Conservation (phyloP, 192 early-diverging fungal genomes). For the Backusella luteola region DNA sequence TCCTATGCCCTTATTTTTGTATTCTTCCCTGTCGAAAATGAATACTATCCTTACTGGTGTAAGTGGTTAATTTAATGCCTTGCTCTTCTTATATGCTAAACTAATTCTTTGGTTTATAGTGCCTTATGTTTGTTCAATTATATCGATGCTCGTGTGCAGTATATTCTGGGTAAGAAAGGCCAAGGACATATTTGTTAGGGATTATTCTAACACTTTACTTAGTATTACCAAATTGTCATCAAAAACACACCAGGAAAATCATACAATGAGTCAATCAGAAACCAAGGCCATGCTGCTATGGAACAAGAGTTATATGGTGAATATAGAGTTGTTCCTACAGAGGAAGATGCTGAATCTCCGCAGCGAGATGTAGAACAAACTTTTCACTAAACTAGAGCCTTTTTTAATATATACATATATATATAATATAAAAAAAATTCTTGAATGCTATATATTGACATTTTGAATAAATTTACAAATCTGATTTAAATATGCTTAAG, state of each 20-base stretch:
- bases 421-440: background rate
- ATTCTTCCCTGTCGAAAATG: slow-evolving; percentile 25
- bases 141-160: slow-evolving; percentile 10
- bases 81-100: background rate
- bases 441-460: background rate
- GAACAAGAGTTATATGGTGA: slow-evolving; percentile 26
- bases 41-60: slow-evolving; percentile 33
- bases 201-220: background rate
- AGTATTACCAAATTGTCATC: slow-evolving; percentile 25
- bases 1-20: slow-evolving; percentile 31
- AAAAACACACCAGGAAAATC: slow-evolving; percentile 26
- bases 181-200: background rate
- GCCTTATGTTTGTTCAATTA: slow-evolving; percentile 28
- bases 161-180: slow-evolving; percentile 23
- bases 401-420: background rate
- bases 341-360: background rate
- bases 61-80: background rate
- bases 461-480: background rate
- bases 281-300: slow-evolving; percentile 12
- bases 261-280: slow-evolving; percentile 23
- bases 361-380: background rate
- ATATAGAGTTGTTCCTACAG: background rate
- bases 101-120: slow-evolving; percentile 16
- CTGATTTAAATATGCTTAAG: background rate
- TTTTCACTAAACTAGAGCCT: background rate